Evolutionary conservation across 176 grass and related monocot species (phyloP).

Genomic region (Sorghum bicolor): Sorghum_bicolor_NCBIv3 NC_012878.2:9551501-9552000

Average conservation of each 20-base stretch:
- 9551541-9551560: no score
- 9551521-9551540: no score
- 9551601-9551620: neutral
- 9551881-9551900: neutral
- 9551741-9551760: no score
- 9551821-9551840: neutral
- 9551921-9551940: neutral
- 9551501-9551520: no score
- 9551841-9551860: neutral
- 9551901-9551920: neutral
- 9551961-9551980: neutral
- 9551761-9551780: no score
- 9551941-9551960: neutral
- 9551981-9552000: neutral
- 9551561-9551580: neutral
- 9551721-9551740: neutral
- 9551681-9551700: no score
- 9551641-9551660: neutral
- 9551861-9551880: neutral
- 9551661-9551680: neutral
- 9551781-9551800: no score
- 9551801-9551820: no score
- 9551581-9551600: neutral
- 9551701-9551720: neutral
- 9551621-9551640: neutral